phyloP scores from a whole-genome alignment of 208 protist genomes.

The Crithidia acanthocephali region DNA sequence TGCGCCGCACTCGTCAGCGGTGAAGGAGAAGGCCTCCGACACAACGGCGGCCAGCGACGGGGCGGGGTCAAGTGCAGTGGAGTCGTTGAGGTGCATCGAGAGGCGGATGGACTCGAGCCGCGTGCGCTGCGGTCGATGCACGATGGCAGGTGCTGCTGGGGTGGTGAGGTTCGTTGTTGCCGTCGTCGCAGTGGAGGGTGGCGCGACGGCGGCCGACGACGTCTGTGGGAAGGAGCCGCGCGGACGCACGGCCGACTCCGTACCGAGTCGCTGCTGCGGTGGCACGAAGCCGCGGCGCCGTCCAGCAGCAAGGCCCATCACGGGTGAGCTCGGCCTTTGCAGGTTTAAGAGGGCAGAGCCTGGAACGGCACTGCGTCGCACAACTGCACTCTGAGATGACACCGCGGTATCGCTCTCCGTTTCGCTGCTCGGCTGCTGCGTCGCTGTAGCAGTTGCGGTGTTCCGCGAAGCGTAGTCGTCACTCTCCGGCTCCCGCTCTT shows the following conservation, averaged over 20 bases:
- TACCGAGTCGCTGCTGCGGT: constrained; percentile 19
- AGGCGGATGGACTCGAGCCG: constrained; percentile 17
- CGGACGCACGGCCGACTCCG: background rate
- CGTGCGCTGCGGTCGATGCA: background rate
- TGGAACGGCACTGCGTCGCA: background rate
- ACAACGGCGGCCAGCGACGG: constrained; percentile 19
- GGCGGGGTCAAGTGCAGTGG: constrained; percentile 2
- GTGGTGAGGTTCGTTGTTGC: no score
- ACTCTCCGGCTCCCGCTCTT: background rate
- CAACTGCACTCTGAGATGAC: background rate
- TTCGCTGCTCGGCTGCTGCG: background rate
- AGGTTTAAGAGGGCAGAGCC: background rate
- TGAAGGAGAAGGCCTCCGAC: constrained; percentile 26
- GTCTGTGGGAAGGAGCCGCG: background rate
- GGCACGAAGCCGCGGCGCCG: constrained; percentile 33
- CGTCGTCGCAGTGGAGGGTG: no score
- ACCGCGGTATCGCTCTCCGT: background rate
- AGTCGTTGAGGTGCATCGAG: background rate
- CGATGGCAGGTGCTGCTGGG: no score
- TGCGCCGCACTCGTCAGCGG: constrained; percentile 15
- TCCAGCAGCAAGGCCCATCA: background rate
- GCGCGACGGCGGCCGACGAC: background rate
- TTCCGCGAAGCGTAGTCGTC: background rate
- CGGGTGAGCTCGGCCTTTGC: background rate
- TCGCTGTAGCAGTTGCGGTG: background rate